Evolutionary conservation across 176 grass and related monocot genomes (phyloP).

Genomic region (Rhynchospora tenuis): DNA sequence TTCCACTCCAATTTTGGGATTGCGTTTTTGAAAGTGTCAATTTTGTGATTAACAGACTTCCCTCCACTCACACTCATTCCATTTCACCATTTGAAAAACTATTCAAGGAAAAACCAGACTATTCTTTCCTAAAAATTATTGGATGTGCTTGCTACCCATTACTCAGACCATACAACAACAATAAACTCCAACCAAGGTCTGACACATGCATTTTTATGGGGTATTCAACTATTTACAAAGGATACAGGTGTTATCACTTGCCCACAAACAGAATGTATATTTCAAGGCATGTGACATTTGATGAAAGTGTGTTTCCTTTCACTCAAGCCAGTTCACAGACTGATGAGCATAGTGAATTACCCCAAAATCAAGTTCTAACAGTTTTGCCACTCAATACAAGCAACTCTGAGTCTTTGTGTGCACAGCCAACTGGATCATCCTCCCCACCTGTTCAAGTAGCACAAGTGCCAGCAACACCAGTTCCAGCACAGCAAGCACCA

Average conservation of each 20-base stretch:
- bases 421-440: accelerated
- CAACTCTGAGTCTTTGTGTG: too few relatives aligned
- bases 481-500: too few relatives aligned
- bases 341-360: too few relatives aligned
- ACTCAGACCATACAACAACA: too few relatives aligned
- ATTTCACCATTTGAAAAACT: not conserved
- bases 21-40: not conserved
- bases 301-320: too few relatives aligned
- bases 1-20: not conserved
- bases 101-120: not conserved
- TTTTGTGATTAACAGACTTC: not conserved
- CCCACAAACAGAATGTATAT: not conserved
- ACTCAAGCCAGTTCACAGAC: too few relatives aligned
- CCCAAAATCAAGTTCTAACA: too few relatives aligned
- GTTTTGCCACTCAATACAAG: too few relatives aligned
- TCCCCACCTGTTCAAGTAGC: too few relatives aligned
- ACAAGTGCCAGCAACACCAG: accelerated
- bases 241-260: too few relatives aligned
- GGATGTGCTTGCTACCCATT: too few relatives aligned
- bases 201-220: not conserved
- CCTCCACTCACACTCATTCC: not conserved
- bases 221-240: not conserved
- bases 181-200: not conserved
- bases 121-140: not conserved
- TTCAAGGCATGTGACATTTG: too few relatives aligned